Percentiles rank a stretch among this genome's conserved stretches.
Evolutionary conservation across 208 protist genomes (phyloP).

Genomic region (Kentomonas sorsogonicus): DNA sequence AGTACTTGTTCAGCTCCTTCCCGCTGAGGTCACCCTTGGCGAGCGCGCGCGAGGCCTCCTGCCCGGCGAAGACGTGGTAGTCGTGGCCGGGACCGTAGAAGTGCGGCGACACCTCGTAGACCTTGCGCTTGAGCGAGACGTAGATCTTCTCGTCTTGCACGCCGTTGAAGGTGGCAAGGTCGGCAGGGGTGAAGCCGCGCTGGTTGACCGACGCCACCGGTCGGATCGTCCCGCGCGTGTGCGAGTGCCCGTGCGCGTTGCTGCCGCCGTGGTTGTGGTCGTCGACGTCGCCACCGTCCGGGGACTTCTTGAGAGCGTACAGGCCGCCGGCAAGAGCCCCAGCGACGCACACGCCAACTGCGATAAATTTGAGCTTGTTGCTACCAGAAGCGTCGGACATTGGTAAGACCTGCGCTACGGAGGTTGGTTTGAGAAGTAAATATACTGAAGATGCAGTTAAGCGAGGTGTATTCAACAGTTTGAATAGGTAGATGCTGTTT

Average conservation of each 20-base stretch:
- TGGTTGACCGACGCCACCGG: slow-evolving; percentile 36
- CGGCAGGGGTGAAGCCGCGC: slow-evolving; percentile 61
- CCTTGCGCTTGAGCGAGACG: slow-evolving; percentile 72
- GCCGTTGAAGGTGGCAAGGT: slow-evolving; percentile 66
- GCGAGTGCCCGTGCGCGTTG: slow-evolving; percentile 14
- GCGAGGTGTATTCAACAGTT: too few relatives aligned
- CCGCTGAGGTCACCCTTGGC: slow-evolving; percentile 53
- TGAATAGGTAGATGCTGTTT: too few relatives aligned
- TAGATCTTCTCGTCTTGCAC: slow-evolving; percentile 52
- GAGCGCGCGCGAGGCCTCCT: slow-evolving; percentile 58
- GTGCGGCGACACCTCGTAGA: slow-evolving; percentile 82
- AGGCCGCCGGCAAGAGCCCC: slow-evolving; percentile 10
- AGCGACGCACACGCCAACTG: slow-evolving; percentile 16
- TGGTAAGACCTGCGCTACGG: too few relatives aligned
- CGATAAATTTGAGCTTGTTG: slow-evolving; percentile 13
- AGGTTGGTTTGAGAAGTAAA: too few relatives aligned
- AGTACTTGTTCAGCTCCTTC: slow-evolving; percentile 73
- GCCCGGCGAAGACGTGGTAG: slow-evolving; percentile 80
- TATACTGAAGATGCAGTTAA: too few relatives aligned
- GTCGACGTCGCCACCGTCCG: too few relatives aligned
- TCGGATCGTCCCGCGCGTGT: slow-evolving; percentile 42
- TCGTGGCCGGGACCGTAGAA: slow-evolving; percentile 74
- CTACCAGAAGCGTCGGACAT: too few relatives aligned
- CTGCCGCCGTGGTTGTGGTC: slow-evolving; percentile 5
- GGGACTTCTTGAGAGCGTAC: slow-evolving; percentile 19